These are phyloP conservation scores for Colletotrichum sp. DNA, from an alignment of 2,329 filamentous ascomycete species.

Conservation along the genomic window DNA sequence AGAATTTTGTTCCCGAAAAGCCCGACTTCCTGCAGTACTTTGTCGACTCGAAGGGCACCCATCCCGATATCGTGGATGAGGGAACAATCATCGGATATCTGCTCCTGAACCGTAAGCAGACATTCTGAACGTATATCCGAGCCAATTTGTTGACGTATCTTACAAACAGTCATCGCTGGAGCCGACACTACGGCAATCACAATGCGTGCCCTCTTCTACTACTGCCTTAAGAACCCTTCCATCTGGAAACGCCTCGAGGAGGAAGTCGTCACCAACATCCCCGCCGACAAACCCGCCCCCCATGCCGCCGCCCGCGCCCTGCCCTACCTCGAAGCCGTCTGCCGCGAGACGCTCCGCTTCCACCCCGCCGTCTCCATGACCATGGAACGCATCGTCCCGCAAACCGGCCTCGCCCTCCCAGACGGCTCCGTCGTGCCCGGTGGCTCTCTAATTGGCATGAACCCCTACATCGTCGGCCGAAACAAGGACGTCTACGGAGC, in stretches of 20 bases:
- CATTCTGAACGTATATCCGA: not conserved
- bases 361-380: slow-evolving; percentile 53
- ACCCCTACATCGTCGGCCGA: slow-evolving; percentile 40
- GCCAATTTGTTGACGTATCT: not conserved
- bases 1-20: slow-evolving; percentile 7
- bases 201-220: slow-evolving; percentile 39
- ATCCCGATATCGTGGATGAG: slow-evolving; percentile 41
- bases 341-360: slow-evolving; percentile 56
- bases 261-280: slow-evolving; percentile 35
- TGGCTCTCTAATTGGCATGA: slow-evolving; percentile 46
- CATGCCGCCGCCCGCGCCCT: slow-evolving; percentile 35
- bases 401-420: slow-evolving; percentile 38
- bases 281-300: not conserved
- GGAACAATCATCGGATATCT: slow-evolving; percentile 33
- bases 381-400: slow-evolving; percentile 56
- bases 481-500: slow-evolving; percentile 48
- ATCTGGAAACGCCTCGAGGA: slow-evolving; percentile 31
- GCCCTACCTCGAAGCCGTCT: slow-evolving; percentile 54
- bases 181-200: slow-evolving; percentile 41
- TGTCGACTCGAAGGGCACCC: slow-evolving; percentile 35
- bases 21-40: slow-evolving; percentile 38
- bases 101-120: slow-evolving; percentile 29
- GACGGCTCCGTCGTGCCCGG: slow-evolving; percentile 39
- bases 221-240: slow-evolving; percentile 36
- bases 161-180: slow-evolving; percentile 34